Evolutionary conservation across 2,329 filamentous ascomycete species (phyloP).

Genomic region (Akanthomyces muscarius): DNA sequence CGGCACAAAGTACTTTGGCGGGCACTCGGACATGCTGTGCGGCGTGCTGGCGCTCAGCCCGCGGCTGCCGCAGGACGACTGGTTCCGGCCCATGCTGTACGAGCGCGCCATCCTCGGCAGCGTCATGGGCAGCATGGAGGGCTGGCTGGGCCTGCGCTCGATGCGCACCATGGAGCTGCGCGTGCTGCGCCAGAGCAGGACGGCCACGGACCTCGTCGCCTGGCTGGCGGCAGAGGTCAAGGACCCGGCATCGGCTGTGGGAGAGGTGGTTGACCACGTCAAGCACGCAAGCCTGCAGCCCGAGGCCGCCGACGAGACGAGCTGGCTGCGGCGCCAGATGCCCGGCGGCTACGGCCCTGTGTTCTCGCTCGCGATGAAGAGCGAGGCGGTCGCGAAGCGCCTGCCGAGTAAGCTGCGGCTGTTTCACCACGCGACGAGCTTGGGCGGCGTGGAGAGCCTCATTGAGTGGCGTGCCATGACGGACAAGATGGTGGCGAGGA

Average conservation of each 20-base stretch:
- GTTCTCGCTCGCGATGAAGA: conserved; percentile 68
- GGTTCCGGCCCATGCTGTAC: conserved; percentile 55
- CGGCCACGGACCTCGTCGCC: conserved; percentile 62
- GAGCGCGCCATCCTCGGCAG: conserved; percentile 77
- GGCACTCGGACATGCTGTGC: conserved; percentile 89
- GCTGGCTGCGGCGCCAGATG: conserved; percentile 86
- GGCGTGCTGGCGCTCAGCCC: conserved; percentile 70
- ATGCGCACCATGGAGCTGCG: conserved; percentile 81
- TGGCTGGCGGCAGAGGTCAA: conserved; percentile 60
- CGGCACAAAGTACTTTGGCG: conserved; percentile 94
- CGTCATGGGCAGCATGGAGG: conserved; percentile 85
- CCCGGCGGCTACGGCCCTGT: conserved; percentile 85
- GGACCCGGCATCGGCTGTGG: conserved; percentile 39
- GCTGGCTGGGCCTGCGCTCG: conserved; percentile 86
- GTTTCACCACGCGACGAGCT: conserved; percentile 91
- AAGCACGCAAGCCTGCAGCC: conserved; percentile 78
- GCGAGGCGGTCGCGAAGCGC: conserved; percentile 55
- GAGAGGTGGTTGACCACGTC: conserved; percentile 55
- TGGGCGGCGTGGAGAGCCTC: conserved; percentile 91
- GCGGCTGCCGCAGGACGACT: conserved; percentile 38
- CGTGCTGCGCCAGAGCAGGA: conserved; percentile 71
- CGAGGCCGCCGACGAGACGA: conserved; percentile 49
- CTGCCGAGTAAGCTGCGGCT: conserved; percentile 75
- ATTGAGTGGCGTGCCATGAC: conserved; percentile 96
- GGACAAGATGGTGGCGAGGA: conserved; percentile 66